A percentile compares a stretch with the other conserved stretches of the same genome.
Conservation (phyloP, 73 alveolate genomes). For the Paramecium octaurelia region DNA sequence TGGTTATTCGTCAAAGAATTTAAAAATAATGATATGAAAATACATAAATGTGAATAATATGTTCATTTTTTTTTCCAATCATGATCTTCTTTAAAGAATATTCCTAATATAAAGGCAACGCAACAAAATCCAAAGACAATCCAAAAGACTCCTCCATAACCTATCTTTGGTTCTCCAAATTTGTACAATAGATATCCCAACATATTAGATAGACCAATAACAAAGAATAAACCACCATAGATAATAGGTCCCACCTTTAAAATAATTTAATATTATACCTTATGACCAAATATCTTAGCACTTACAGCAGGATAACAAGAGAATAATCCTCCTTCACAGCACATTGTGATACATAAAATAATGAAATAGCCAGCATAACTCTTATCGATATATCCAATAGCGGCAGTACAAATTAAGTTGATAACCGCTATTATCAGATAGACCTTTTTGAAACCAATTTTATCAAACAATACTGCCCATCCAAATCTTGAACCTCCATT, state of each 20-base stretch:
- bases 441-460: conserved; percentile 33
- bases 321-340: conserved; percentile 34
- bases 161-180: background rate
- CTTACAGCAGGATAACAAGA: conserved; percentile 19
- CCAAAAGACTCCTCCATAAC: conserved; percentile 34
- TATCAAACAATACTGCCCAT: conserved; percentile 35
- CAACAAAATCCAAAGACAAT: background rate
- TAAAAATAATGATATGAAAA: background rate
- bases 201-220: conserved; percentile 29
- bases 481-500: conserved; percentile 5
- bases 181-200: conserved; percentile 11
- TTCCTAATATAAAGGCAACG: background rate
- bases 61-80: conserved; percentile 26
- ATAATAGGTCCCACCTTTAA: conserved; percentile 30
- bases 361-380: conserved; percentile 32
- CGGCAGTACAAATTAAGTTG: background rate
- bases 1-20: background rate
- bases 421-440: background rate
- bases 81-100: conserved; percentile 1
- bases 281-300: conserved; percentile 38
- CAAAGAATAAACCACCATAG: conserved; percentile 39
- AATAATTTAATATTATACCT: background rate
- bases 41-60: background rate
- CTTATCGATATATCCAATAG: background rate
- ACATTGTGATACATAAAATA: background rate